phyloP scores from a whole-genome alignment of 177 flowering plant genomes.

The Vitis hybrid region DNA sequence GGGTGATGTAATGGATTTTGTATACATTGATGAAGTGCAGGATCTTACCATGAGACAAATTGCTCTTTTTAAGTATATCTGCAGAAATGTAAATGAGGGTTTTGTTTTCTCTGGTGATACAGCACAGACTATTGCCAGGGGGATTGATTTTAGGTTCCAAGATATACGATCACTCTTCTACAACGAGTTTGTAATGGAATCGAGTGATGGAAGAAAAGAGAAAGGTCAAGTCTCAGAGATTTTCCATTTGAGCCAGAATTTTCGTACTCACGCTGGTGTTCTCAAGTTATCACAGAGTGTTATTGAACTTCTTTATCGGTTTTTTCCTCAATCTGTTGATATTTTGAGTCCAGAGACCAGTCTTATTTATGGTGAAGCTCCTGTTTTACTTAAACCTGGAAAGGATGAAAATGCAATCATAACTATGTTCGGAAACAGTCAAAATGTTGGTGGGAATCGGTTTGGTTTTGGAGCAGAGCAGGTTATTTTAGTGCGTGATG shows the following conservation, averaged over 20 bases:
- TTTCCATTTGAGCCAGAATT: slow-evolving; percentile 47
- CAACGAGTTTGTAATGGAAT: slow-evolving; percentile 48
- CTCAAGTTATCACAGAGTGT: slow-evolving; percentile 56
- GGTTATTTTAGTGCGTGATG: slow-evolving; percentile 83
- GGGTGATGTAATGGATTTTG: slow-evolving; percentile 63
- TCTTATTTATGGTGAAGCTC: slow-evolving; percentile 66
- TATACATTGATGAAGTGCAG: slow-evolving; percentile 85
- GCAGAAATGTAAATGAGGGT: slow-evolving; percentile 51
- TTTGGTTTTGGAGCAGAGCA: slow-evolving; percentile 85
- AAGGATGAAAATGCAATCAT: slow-evolving; percentile 57
- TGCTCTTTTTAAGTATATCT: slow-evolving; percentile 62
- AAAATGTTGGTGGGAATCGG: slow-evolving; percentile 20
- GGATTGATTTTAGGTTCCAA: slow-evolving; percentile 55
- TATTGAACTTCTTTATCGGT: slow-evolving; percentile 51
- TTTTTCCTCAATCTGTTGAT: slow-evolving; percentile 59
- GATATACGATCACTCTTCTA: slow-evolving; percentile 60
- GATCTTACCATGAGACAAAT: slow-evolving; percentile 82
- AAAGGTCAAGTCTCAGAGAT: slow-evolving; percentile 51
- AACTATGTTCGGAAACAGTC: slow-evolving; percentile 56
- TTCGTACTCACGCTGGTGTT: slow-evolving; percentile 60
- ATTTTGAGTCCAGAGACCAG: slow-evolving; percentile 48
- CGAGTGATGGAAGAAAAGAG: slow-evolving; percentile 21
- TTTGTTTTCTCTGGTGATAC: slow-evolving; percentile 82
- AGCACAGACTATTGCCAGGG: slow-evolving; percentile 68
- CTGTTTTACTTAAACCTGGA: slow-evolving; percentile 55